Base-by-base conservation (phyloP, 257 asterid genomes). In the Paraleonurus japonicus region DNA sequence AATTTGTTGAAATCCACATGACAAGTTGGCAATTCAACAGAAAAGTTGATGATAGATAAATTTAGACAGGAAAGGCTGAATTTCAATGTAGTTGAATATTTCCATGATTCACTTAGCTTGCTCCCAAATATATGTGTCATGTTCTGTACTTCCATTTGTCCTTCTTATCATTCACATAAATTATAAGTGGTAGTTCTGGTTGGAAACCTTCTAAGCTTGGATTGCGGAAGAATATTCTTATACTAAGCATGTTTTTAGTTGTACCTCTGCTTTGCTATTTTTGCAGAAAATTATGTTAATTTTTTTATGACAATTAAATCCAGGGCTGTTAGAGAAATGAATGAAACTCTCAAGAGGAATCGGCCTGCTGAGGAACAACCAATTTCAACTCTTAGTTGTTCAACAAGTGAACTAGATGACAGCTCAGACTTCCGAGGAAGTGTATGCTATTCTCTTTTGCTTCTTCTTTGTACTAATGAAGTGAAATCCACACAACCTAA, bases 241-340 rank as follows among this genome's bases (percentile, higher is more conserved):
- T 43, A 13, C 51, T 13, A 37, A 43, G 51, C 17, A 13, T 43
- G 51, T 43, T 4, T 15, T 4, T 43, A 43, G 51, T 13, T 43
- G 51, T 15, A 43, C 51, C 51, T 43, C 27, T 76, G 61, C 64
- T 35, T 35, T 35, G 43, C 43, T 35, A 24, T 15, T 37, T 59
- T 53, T 45, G 61, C 67, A 43, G 68, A 55, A 45, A 66, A 55
- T n/a, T 69, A 43, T 60, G 26, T 74, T 80, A 61, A 83, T 61
- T 7, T 54, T 33, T 43, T 64, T 45, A 5, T 74, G 51, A 78
- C 67, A 61, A 78, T 64, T 72, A 76, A 81, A 75, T 81, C 50
- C 76, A 90, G 95, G 92, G 96, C 90, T 80, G 96, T 88, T 73
- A 83, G 96, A 70, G 87, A 87, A 80, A 86, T 92, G 95, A 90